Conservation (phyloP, 805 yeast genomes). For the Babjeviella inositovora region DNA sequence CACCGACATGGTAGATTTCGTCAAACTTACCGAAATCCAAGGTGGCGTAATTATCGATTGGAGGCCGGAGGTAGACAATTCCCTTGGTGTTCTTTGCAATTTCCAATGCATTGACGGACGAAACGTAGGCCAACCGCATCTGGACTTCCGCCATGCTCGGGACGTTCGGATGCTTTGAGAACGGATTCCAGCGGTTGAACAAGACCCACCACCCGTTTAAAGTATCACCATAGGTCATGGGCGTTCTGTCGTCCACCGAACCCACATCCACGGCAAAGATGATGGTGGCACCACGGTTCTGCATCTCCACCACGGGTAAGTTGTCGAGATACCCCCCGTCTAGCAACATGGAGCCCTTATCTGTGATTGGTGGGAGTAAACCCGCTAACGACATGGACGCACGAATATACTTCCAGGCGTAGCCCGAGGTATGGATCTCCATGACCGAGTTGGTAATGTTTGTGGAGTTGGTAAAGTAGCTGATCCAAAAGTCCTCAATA, state of each 20-base stretch:
- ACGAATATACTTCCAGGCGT: conserved; percentile 88
- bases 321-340: conserved; percentile 97
- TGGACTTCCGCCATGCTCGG: conserved; percentile 95
- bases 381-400: conserved; percentile 98
- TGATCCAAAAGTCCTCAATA: conserved; percentile 93
- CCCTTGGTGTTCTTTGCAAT: conserved; percentile 75
- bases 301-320: conserved; percentile 86
- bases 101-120: conserved; percentile 87
- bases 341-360: conserved; percentile 79
- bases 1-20: conserved; percentile 74
- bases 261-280: conserved; percentile 95
- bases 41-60: conserved; percentile 84
- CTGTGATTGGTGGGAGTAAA: conserved; percentile 74
- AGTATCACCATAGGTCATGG: conserved; percentile 85
- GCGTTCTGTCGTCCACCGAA: conserved; percentile 80
- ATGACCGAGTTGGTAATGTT: conserved; percentile 88
- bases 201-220: conserved; percentile 87
- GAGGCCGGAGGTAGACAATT: conserved; percentile 81
- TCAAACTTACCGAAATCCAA: conserved; percentile 86
- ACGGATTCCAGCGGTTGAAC: conserved; percentile 78
- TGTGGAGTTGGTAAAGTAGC: conserved; percentile 79
- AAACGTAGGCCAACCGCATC: conserved; percentile 82
- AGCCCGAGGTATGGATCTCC: conserved; percentile 88
- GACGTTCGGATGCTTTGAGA: conserved; percentile 71
- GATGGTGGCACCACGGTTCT: conserved; percentile 69